These are phyloP conservation scores for Solanum habrochaites DNA, from an alignment of 257 asterid genomes.

Conservation along the genomic window DNA sequence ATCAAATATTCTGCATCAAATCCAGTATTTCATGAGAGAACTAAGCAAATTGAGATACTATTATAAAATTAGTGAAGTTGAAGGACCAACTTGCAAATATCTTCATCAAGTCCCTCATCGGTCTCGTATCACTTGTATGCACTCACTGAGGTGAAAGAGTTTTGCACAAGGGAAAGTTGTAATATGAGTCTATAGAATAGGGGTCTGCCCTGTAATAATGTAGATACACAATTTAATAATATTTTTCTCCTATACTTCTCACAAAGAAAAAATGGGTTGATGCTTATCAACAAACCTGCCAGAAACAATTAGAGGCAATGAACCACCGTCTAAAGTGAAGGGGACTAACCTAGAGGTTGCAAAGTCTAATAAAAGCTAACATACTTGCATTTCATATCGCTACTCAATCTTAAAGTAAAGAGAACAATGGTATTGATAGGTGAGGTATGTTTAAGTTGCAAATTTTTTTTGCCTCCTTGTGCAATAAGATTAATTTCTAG, in stretches of 20 bases:
- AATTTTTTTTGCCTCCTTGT: background rate
- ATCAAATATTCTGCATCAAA: background rate
- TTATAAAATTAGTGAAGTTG: background rate
- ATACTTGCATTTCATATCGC: background rate
- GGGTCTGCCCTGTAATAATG: background rate
- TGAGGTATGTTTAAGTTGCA: background rate
- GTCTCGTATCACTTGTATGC: background rate
- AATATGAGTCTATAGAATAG: background rate
- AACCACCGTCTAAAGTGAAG: background rate
- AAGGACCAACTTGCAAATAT: background rate
- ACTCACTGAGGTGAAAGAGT: background rate
- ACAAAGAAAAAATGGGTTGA: background rate
- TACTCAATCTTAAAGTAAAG: background rate
- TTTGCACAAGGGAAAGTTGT: background rate
- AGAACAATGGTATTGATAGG: background rate
- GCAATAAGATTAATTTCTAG: background rate
- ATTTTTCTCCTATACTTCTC: background rate
- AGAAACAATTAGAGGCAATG: background rate
- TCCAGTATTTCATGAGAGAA: background rate
- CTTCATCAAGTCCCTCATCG: background rate
- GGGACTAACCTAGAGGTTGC: background rate
- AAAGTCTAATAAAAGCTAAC: background rate
- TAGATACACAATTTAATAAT: background rate
- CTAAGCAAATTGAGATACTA: background rate
- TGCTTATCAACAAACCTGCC: background rate